Conservation (phyloP, 2,329 filamentous ascomycete species). For the Tetracladium maxilliforme region DNA sequence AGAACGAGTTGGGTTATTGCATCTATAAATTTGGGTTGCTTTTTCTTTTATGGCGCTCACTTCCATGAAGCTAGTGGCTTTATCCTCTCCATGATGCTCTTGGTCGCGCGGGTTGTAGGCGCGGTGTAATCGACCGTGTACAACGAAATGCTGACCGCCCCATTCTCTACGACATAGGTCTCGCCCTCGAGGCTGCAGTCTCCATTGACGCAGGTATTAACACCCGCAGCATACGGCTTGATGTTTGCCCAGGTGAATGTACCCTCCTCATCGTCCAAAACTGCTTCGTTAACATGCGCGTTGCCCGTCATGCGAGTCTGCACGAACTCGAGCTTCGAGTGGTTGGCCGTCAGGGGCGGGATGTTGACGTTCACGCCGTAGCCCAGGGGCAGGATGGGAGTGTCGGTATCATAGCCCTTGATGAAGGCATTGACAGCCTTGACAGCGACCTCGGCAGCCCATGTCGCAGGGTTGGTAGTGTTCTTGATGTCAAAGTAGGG, state of each 20-base stretch:
- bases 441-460: constrained; percentile 23
- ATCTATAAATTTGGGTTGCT: no score
- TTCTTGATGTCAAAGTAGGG: constrained; percentile 26
- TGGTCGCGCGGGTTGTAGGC: constrained; percentile 17
- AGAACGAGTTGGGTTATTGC: no score
- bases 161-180: constrained; percentile 27
- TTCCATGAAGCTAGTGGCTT: no score
- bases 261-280: constrained; percentile 24
- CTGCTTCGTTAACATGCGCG: constrained; percentile 27
- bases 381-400: constrained; percentile 25
- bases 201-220: constrained; percentile 34
- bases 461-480: constrained; percentile 24
- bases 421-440: constrained; percentile 28
- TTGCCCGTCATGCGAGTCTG: constrained; percentile 32
- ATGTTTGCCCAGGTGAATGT: constrained; percentile 26
- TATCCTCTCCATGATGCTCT: no score
- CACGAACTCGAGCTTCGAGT: constrained; percentile 23
- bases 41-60: no score
- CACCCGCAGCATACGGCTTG: constrained; percentile 19
- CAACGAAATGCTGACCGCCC: constrained; percentile 23
- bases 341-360: constrained; percentile 24
- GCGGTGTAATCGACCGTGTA: constrained; percentile 36
- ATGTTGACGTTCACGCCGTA: constrained; percentile 38
- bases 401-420: constrained; percentile 11
- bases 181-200: constrained; percentile 34